Base-by-base conservation (phyloP, 2,329 filamentous ascomycete genomes). In the Nannizziopsis arthrosporioides region DNA sequence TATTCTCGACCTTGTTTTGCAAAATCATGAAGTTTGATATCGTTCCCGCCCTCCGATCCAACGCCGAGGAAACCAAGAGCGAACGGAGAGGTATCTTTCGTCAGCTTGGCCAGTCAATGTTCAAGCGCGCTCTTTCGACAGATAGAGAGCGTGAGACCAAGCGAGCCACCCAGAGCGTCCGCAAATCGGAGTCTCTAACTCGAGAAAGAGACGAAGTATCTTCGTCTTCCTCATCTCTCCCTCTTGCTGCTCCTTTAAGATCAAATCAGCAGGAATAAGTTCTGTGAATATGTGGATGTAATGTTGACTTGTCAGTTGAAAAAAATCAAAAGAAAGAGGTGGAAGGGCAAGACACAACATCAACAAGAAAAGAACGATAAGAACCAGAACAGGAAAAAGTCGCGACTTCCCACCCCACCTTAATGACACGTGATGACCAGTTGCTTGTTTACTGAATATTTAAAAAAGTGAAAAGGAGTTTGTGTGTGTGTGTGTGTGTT, bases 1-100 rank as follows among this genome's bases (percentile, higher is more conserved):
- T 95, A 38, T 95, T 95, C 68, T 94, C 92, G 2, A 93, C 88
- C 9, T 73, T 98, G 12, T 94, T 96, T 66, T 94, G 89, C 70
- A 82, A 82, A 59, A 85, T 96, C 68, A 81, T 81, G 56, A 84
- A 80, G 55, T 71, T 77, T 51, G 70, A 74, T 5, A 65, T 70
- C 17, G 57, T 73, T 19, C 63, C 71, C 31, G 65, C 72, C 19
- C 62, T 30, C 36, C 62, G 60, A 35, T 49, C 65, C 11, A 61
- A 65, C 47, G 44, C 65, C 31, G 66, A 69, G 22, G 65, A 67
- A 40, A 59, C 66, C 9, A 63, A 63, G 22, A 63, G 62, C 3
- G 67, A 69, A 48, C 64, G 66, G 34, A 57, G 61, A 57, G 68
- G 65, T 12, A 67, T 68, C 47, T 58, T 69, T 47, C 63, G 63